A percentile compares a stretch with the other conserved stretches of the same genome.
phyloP scores from a whole-genome alignment of 345 rosid genomes.

The Euphorbia tirucalli region DNA sequence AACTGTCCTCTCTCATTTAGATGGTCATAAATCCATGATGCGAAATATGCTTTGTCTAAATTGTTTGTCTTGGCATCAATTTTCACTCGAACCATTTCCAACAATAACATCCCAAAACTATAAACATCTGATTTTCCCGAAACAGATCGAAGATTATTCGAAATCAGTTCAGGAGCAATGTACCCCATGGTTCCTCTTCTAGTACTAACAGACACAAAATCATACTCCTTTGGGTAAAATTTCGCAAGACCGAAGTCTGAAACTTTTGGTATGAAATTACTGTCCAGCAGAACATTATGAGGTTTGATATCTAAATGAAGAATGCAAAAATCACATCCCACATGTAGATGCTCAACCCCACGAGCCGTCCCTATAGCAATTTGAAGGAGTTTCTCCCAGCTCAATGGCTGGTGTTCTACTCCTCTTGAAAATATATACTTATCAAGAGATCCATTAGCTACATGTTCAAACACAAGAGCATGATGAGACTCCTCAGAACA shows the following conservation, averaged over 20 bases:
- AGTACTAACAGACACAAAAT: conserved; percentile 18
- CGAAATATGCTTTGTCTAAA: conserved; percentile 8
- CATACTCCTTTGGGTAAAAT: conserved; percentile 21
- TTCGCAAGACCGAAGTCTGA: conserved; percentile 34
- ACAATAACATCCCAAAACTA: conserved; percentile 28
- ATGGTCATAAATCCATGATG: conserved; percentile 27
- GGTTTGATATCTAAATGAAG: conserved; percentile 37
- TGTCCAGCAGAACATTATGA: conserved; percentile 32
- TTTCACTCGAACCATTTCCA: conserved; percentile 25
- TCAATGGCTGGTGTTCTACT: conserved; percentile 9
- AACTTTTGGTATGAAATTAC: conserved; percentile 25
- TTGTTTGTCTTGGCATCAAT: neutral
- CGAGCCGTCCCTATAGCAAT: conserved; percentile 27
- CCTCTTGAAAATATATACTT: conserved; percentile 17
- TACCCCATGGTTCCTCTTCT: conserved; percentile 24
- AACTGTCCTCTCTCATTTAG: conserved; percentile 23
- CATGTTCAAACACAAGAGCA: conserved; percentile 20
- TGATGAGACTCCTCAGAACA: conserved; percentile 27
- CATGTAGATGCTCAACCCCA: conserved; percentile 32
- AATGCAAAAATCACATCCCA: conserved; percentile 27
- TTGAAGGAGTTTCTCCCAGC: conserved; percentile 27
- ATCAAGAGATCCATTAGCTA: conserved; percentile 29
- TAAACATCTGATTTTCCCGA: conserved; percentile 33
- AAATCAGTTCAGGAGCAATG: conserved; percentile 30
- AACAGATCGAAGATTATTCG: conserved; percentile 15